Percentiles rank a stretch among this genome's conserved stretches.
phyloP scores from a whole-genome alignment of 805 yeast species.

The Candida coquimbonensis region DNA sequence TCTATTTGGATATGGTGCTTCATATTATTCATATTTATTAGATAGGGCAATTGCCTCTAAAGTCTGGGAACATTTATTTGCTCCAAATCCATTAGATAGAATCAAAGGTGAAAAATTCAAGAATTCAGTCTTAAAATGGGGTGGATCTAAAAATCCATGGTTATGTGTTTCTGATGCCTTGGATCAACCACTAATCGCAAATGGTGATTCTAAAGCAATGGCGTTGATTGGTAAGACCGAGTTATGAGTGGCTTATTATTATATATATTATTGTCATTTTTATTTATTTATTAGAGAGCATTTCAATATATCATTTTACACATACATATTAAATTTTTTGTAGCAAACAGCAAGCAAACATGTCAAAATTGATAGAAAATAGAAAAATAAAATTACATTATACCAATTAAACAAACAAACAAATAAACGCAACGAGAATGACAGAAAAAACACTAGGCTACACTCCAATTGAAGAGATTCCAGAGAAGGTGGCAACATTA shows the following conservation, averaged over 20 bases:
- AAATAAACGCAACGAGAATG: neutral
- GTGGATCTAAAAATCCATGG: conserved; percentile 92
- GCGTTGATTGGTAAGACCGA: conserved; percentile 35
- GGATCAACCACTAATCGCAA: conserved; percentile 49
- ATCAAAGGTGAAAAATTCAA: conserved; percentile 72
- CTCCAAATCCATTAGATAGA: conserved; percentile 59
- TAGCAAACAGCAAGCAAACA: neutral
- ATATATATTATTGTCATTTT: neutral
- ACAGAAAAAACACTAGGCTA: neutral
- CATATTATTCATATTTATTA: conserved; percentile 84
- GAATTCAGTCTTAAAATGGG: conserved; percentile 76
- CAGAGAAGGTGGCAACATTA: conserved; percentile 3
- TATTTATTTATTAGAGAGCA: conserved; percentile 1
- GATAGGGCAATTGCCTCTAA: conserved; percentile 90
- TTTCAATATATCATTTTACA: neutral
- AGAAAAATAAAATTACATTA: too few relatives aligned
- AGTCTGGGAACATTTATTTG: conserved; percentile 72
- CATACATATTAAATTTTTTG: neutral
- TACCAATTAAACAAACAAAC: too few relatives aligned
- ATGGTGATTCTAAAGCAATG: conserved; percentile 74
- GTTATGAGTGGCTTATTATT: neutral
- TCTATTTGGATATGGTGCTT: conserved; percentile 86
- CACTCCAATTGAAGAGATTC: conserved; percentile 5
- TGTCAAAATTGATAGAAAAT: neutral
- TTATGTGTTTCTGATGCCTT: conserved; percentile 72